A percentile compares a stretch with the other conserved stretches of the same genome.
Evolutionary conservation across 2,329 filamentous ascomycete species (phyloP).

Genomic region (Xylaria sp.): DNA sequence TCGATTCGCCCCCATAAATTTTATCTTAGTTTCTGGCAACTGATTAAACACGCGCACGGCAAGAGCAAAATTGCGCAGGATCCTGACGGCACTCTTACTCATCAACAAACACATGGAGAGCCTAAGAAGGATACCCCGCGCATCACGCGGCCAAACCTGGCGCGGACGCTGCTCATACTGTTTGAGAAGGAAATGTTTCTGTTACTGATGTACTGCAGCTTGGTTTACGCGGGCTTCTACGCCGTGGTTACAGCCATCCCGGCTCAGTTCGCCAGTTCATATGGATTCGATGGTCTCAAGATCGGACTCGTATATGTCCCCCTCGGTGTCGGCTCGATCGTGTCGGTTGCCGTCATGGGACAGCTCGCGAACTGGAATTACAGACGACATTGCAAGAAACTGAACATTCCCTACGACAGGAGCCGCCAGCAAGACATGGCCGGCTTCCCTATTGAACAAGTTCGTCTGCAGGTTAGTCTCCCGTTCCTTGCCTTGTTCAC

Average conservation of each 20-base stretch:
- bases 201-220: slow-evolving; percentile 42
- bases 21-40: slow-evolving; percentile 41
- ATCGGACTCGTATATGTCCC: slow-evolving; percentile 50
- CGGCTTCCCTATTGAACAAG: slow-evolving; percentile 42
- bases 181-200: slow-evolving; percentile 46
- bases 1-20: slow-evolving; percentile 44
- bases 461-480: slow-evolving; percentile 44
- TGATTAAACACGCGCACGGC: slow-evolving; percentile 31
- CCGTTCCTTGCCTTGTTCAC: slow-evolving; percentile 52
- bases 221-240: slow-evolving; percentile 46
- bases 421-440: slow-evolving; percentile 49
- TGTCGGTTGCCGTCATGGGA: slow-evolving; percentile 47
- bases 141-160: slow-evolving; percentile 40
- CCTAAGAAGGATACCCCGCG: slow-evolving; percentile 28
- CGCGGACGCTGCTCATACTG: slow-evolving; percentile 44
- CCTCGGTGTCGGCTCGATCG: slow-evolving; percentile 44
- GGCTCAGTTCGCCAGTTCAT: slow-evolving; percentile 48
- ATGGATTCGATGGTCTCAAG: slow-evolving; percentile 57
- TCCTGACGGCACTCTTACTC: slow-evolving; percentile 10
- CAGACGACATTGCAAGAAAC: slow-evolving; percentile 54
- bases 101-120: slow-evolving; percentile 20
- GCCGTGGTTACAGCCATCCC: slow-evolving; percentile 43
- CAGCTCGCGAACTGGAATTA: slow-evolving; percentile 66
- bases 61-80: slow-evolving; percentile 15
- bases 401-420: slow-evolving; percentile 55